Percentiles rank a stretch among this genome's conserved stretches.
Evolutionary conservation across 306 rosid species (phyloP).

Genomic region (Neltuma alba): DNA sequence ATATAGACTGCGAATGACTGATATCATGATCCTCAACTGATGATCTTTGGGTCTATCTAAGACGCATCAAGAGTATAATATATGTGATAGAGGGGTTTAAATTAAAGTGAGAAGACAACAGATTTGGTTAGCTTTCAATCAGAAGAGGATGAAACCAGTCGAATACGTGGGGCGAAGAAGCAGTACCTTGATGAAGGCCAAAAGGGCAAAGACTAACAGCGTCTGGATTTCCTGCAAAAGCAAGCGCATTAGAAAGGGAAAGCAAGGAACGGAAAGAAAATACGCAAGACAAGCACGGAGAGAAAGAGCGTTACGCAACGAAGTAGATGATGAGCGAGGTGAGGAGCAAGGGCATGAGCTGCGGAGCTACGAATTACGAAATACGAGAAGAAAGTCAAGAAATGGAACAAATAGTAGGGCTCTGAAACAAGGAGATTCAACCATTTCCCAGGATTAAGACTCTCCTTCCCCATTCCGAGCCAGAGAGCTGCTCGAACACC

Average conservation of each 20-base stretch:
- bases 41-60: neutral
- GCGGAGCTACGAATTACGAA: slow-evolving; percentile 68
- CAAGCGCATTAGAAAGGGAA: slow-evolving; percentile 13
- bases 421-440: slow-evolving; percentile 71
- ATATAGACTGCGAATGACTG: neutral
- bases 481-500: neutral
- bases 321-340: slow-evolving; percentile 50
- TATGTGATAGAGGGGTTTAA: neutral
- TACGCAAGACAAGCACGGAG: neutral
- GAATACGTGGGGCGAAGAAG: neutral
- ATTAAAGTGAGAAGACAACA: neutral
- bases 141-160: neutral
- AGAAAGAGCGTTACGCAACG: slow-evolving; percentile 59
- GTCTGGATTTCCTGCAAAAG: slow-evolving; percentile 73
- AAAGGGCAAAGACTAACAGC: slow-evolving; percentile 55
- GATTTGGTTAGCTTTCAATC: neutral
- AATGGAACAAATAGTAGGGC: slow-evolving; percentile 75
- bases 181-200: slow-evolving; percentile 71
- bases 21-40: neutral
- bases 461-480: slow-evolving; percentile 41
- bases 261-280: neutral
- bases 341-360: slow-evolving; percentile 46
- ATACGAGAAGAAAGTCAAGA: slow-evolving; percentile 83
- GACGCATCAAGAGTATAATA: neutral
- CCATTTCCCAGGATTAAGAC: slow-evolving; percentile 44